Conservation (phyloP, 2,329 filamentous ascomycete species). For the Endocalyx cinctus region DNA sequence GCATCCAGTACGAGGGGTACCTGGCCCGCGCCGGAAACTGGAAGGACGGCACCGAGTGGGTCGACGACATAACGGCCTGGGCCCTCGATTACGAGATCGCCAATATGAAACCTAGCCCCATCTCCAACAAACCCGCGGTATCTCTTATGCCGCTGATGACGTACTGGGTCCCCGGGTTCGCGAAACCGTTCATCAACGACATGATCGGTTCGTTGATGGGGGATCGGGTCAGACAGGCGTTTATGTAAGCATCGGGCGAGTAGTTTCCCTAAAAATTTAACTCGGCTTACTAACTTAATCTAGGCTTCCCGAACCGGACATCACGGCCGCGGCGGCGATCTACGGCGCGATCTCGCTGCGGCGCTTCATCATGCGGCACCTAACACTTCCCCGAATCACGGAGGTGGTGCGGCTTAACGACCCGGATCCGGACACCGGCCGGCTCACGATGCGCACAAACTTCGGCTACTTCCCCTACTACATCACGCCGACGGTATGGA, state of each 20-base stretch:
- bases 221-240: slow-evolving; percentile 57
- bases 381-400: slow-evolving; percentile 54
- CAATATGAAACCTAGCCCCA: slow-evolving; percentile 49
- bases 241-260: slow-evolving; percentile 56
- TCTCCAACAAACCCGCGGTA: slow-evolving; percentile 49
- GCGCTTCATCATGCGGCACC: slow-evolving; percentile 50
- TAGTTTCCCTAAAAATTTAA: no score
- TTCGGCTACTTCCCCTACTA: slow-evolving; percentile 66
- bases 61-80: slow-evolving; percentile 44
- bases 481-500: slow-evolving; percentile 53
- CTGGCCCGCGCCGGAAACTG: slow-evolving; percentile 31
- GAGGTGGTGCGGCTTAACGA: slow-evolving; percentile 36
- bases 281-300: no score
- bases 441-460: slow-evolving; percentile 39
- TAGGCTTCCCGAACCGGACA: slow-evolving; percentile 40
- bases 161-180: slow-evolving; percentile 43
- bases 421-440: slow-evolving; percentile 48
- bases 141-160: slow-evolving; percentile 58
- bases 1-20: slow-evolving; percentile 46
- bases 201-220: slow-evolving; percentile 59
- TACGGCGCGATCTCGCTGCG: slow-evolving; percentile 46
- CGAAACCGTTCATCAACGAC: slow-evolving; percentile 43
- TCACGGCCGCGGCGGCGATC: slow-evolving; percentile 34
- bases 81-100: slow-evolving; percentile 53
- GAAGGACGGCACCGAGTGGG: slow-evolving; percentile 48